Base-by-base conservation (phyloP, 164 flowering plant species). In the Chloranthus sessilifolius region DNA sequence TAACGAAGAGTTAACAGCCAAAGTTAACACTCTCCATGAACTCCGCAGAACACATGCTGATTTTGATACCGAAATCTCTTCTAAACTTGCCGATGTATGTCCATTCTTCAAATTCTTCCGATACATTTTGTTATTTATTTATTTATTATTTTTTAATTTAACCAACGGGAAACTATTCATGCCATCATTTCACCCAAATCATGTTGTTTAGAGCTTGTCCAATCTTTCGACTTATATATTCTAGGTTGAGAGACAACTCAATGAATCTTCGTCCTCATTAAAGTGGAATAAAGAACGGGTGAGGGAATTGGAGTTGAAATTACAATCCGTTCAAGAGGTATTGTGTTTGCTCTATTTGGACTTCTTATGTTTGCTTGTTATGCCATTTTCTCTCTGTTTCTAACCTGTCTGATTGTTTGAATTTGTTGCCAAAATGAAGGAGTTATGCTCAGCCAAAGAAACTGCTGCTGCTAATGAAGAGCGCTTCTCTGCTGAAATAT, bases 1-100 rank as follows among this genome's bases (percentile, higher is more conserved):
- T 37, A 81, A 89, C 71, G 95, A 87, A 14, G 99, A 94, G 65
- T 53, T 89, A 58, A 78, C 78, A 3, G 60, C 74, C 16, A 94
- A 86, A 74, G 75, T 69, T 22, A 57, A 77, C 31, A 67, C 59
- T 59, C 66, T 75, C 30, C 53, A 59, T 51, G 80, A 82, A 57
- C 60, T 77, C 59, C 82, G 95, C 10, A 76, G 68, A 63, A 50
- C 48, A 35, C 70, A 76, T 67, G 51, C 69, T 62, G 90, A 86
- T 49, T 56, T 70, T 35, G 97, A 86, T 66, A 83, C 86, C 7
- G 96, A 89, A 15, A 63, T 87, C 85, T 77, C 95, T 40, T 45
- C 79, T 14, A 94, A 81, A 65, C 81, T 85, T 63, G 66, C 69
- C 7, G 77, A 89, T 61, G 96, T 90, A 68, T 55, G 80, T 59